Conservation (phyloP, 2,329 filamentous ascomycete genomes). For the Aspergillus sp. region DNA sequence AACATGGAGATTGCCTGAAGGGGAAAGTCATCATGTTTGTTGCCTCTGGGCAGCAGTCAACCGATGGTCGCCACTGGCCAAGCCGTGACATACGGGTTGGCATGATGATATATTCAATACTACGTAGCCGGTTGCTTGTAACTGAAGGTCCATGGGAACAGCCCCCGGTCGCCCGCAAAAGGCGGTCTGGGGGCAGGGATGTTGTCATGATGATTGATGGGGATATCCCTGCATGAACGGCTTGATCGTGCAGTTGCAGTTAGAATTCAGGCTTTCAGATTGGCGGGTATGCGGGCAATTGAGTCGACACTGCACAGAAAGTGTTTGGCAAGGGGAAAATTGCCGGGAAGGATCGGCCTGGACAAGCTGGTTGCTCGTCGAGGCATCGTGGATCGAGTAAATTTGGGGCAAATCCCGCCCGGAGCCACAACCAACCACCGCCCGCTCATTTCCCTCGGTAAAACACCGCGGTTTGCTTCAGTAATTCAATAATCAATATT, state of each 20-base stretch:
- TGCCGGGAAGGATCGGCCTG: neutral
- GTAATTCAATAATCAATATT: neutral
- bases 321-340: neutral
- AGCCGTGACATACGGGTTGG: too few species aligned
- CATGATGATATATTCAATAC: neutral
- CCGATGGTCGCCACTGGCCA: too few species aligned
- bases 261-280: too few species aligned
- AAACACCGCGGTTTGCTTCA: neutral
- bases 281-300: too few species aligned
- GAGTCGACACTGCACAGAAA: too few species aligned
- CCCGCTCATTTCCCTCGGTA: neutral
- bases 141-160: conserved; percentile 1
- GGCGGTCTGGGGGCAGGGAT: conserved; percentile 21
- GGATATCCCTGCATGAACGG: conserved; percentile 10
- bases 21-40: conserved; percentile 18
- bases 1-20: conserved; percentile 16
- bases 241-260: neutral
- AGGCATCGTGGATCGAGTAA: neutral
- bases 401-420: neutral
- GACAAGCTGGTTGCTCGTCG: too few species aligned
- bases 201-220: conserved; percentile 19
- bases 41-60: neutral
- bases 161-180: conserved; percentile 11
- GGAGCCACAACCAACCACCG: too few species aligned
- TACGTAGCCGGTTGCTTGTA: neutral